Evolutionary conservation across 306 rosid species (phyloP).

Genomic region (Quercus wislizeni): DNA sequence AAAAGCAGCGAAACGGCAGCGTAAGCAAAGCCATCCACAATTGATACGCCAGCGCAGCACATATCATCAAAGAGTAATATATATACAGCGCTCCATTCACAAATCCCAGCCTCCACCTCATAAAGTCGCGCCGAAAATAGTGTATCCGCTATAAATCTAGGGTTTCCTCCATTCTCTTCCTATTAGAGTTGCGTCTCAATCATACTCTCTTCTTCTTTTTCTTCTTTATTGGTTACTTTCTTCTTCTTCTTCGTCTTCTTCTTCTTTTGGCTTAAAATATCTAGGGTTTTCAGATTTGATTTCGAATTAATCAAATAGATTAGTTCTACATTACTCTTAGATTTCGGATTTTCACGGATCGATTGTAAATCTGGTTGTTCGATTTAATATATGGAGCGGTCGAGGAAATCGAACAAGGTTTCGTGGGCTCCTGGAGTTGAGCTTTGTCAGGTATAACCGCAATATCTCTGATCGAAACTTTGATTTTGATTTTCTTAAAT

Average conservation of each 20-base stretch:
- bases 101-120: not conserved
- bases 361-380: constrained; percentile 19
- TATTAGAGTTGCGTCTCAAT: not conserved
- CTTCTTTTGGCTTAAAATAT: not conserved
- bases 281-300: constrained; percentile 12
- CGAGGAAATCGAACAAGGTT: constrained; percentile 59
- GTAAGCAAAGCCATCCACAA: not conserved
- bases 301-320: not conserved
- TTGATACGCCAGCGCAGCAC: not conserved
- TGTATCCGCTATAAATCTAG: not conserved
- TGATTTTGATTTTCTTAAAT: not conserved
- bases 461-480: constrained; percentile 31
- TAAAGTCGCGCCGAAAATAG: not conserved
- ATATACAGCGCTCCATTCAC: not conserved
- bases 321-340: not conserved
- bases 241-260: not conserved
- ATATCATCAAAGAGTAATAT: not conserved
- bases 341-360: constrained; percentile 13
- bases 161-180: not conserved
- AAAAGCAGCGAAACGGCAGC: not conserved
- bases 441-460: constrained; percentile 78
- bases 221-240: not conserved
- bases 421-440: constrained; percentile 67
- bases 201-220: not conserved
- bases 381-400: constrained; percentile 70